A percentile compares a stretch with the other conserved stretches of the same genome.
Conservation (phyloP, 768 basidiomycete species). For the Candolleomyces eurysporus region DNA sequence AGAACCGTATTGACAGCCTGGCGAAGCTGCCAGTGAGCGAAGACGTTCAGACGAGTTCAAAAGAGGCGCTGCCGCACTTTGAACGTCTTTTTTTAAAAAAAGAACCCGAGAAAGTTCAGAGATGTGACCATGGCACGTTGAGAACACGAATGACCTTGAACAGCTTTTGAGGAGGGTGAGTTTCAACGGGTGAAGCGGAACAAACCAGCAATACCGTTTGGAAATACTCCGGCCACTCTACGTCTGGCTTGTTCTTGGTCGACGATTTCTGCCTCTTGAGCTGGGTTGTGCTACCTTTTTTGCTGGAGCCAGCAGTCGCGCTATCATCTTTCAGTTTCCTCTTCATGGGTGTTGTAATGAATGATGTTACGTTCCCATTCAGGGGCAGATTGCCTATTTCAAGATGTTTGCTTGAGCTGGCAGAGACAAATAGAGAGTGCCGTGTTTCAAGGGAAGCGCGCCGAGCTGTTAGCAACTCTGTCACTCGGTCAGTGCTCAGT, state of each 20-base stretch:
- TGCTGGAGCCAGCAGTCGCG: conserved; percentile 35
- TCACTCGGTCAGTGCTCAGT: not conserved
- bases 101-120: not conserved
- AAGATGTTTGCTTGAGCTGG: not conserved
- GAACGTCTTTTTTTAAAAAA: conserved; percentile 8
- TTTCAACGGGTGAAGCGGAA: conserved; percentile 1
- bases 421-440: not conserved
- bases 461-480: not conserved
- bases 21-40: not conserved
- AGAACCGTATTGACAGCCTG: conserved; percentile 89
- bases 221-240: conserved; percentile 65
- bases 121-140: not conserved
- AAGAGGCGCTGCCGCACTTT: not conserved
- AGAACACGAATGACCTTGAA: conserved; percentile 47
- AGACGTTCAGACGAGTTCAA: not conserved
- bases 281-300: conserved; percentile 29
- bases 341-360: conserved; percentile 17
- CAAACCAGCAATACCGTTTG: conserved; percentile 33
- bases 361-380: not conserved
- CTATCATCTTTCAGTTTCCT: conserved; percentile 34
- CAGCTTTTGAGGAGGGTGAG: conserved; percentile 33
- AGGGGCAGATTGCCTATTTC: not conserved
- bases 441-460: not conserved
- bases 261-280: conserved; percentile 8
- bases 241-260: conserved; percentile 1